Base-by-base conservation (phyloP, 495 filamentous ascomycete species). In the Coniosporium apollinis region DNA sequence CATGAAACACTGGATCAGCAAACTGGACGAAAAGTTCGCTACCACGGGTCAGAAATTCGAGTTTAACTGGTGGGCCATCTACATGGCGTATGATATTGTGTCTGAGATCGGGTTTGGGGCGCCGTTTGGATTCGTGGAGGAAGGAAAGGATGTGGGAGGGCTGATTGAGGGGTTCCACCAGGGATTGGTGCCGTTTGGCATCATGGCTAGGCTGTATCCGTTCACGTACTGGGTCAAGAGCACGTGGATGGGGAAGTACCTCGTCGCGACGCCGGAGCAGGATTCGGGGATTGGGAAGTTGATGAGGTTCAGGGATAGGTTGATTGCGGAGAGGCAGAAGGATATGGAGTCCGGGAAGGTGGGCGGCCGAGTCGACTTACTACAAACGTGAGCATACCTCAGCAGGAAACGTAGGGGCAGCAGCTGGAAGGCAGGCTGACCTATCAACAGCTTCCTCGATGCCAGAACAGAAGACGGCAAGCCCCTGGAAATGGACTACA, bases 31-130 rank as follows among this genome's bases (percentile, higher is more conserved):
- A 5, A 54, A 45, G 11, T 68, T 65, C 39, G 60, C 34, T 19
- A 47, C 57, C 28, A 55, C 53, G n/a, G 57, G 56, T 11, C 47
- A 64, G 21, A 38, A 47, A 7, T 64, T 69, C 34, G 66, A 71
- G 41, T 69, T 69, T 42, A 48, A 61, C 15, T 62, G 56, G 44
- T 70, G 66, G 61, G 55, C 60, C 28, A 36, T 48, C 1, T 67
- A 55, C 35, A 66, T 71, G 47, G 68, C 71, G 4, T 68, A 77
- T 42, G 78, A 82, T 42, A 61, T 73, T 1, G 72, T 82, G 37
- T 67, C 66, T 8, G 67, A 77, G 42, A 56, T 80, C 22, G 71
- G 67, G 6, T 75, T 75, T 46, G 73, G 74, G 9, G 54, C 64
- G 21, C 61, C 73, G 1, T 62, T 80, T 15, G 75, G 76, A 10